phyloP scores from a whole-genome alignment of 768 basidiomycete genomes.

The Hysterangium stoloniferum region DNA sequence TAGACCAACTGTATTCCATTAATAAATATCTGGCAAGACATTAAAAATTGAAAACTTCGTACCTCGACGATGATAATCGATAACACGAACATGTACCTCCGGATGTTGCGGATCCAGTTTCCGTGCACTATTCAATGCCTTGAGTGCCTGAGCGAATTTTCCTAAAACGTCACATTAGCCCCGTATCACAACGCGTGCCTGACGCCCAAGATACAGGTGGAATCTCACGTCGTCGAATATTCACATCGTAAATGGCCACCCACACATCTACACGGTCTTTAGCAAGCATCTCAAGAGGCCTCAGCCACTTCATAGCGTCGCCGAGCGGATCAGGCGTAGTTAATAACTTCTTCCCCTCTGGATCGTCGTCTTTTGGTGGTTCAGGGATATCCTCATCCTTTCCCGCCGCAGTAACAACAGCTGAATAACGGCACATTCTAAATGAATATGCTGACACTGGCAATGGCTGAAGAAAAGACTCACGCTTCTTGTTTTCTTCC shows the following conservation, averaged over 20 bases:
- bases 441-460: constrained; percentile 6
- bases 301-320: constrained; percentile 62
- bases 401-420: constrained; percentile 30
- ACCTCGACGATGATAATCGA: constrained; percentile 57
- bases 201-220: constrained; percentile 1
- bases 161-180: constrained; percentile 43
- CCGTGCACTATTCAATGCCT: constrained; percentile 53
- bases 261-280: constrained; percentile 58
- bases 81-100: constrained; percentile 61
- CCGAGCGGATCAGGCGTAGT: constrained; percentile 59
- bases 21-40: constrained; percentile 9
- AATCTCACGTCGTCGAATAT: constrained; percentile 60
- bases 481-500: constrained; percentile 71
- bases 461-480: constrained; percentile 15
- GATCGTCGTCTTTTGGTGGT: constrained; percentile 69
- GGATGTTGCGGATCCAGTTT: constrained; percentile 48
- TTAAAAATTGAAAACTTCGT: constrained; percentile 14
- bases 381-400: constrained; percentile 63
- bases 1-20: constrained; percentile 29
- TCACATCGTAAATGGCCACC: constrained; percentile 72
- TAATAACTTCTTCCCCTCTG: constrained; percentile 69
- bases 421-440: too few relatives aligned
- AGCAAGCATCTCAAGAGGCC: constrained; percentile 49
- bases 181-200: neutral
- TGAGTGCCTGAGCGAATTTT: constrained; percentile 72